phyloP scores from a whole-genome alignment of 2,329 filamentous ascomycete species.

The Calonectria pseudoturangicola region DNA sequence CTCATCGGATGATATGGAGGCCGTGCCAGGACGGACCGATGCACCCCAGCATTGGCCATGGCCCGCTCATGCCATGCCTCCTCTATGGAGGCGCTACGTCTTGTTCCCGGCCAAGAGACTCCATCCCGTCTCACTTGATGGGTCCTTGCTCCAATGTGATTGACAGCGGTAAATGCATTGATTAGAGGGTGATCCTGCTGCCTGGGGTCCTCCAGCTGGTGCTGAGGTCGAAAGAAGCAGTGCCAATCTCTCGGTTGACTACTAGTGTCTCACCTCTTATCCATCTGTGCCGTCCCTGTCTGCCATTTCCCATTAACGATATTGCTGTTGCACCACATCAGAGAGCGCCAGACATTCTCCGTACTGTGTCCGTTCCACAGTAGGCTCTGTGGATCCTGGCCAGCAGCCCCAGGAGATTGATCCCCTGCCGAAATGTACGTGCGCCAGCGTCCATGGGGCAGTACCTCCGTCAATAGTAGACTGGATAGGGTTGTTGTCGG shows the following conservation, averaged over 20 bases:
- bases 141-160: conserved; percentile 11
- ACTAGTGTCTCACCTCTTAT: neutral
- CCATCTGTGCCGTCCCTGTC: conserved; percentile 2
- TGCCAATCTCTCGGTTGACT: conserved; percentile 5
- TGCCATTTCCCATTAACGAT: neutral
- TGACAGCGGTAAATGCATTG: neutral
- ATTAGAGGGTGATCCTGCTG: conserved; percentile 3
- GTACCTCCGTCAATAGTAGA: neutral
- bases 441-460: neutral
- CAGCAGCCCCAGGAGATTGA: conserved; percentile 23
- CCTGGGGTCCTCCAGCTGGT: neutral
- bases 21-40: conserved; percentile 50
- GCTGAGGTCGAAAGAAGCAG: conserved; percentile 13
- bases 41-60: conserved; percentile 39
- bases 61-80: conserved; percentile 18
- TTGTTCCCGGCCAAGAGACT: conserved; percentile 18
- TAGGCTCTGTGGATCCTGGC: conserved; percentile 16
- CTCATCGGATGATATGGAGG: conserved; percentile 24
- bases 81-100: neutral
- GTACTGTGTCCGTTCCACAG: conserved; percentile 13
- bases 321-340: conserved; percentile 6
- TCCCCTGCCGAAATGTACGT: conserved; percentile 1
- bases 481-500: neutral
- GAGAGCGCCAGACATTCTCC: conserved; percentile 3
- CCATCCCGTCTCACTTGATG: conserved; percentile 33